Percentiles rank a stretch among this genome's conserved stretches.
Conservation (phyloP, 2,329 filamentous ascomycete genomes). For the Claviceps sp. region DNA sequence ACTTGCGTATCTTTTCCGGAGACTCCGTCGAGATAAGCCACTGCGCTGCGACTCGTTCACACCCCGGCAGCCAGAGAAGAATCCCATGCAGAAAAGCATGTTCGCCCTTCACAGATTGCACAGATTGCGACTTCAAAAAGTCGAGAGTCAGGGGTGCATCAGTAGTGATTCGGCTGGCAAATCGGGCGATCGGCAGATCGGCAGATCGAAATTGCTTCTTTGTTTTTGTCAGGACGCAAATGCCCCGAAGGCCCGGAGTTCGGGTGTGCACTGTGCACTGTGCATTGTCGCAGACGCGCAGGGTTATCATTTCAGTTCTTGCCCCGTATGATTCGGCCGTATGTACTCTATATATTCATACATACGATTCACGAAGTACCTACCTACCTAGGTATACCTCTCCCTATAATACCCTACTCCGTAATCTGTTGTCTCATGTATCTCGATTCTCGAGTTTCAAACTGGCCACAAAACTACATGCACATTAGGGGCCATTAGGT, state of each 20-base stretch:
- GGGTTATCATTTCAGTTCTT: no score
- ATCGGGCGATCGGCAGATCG: neutral
- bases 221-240: neutral
- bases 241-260: no score
- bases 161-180: neutral
- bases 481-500: neutral
- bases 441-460: neutral
- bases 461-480: neutral
- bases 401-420: neutral
- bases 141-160: neutral
- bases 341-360: neutral
- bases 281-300: no score
- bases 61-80: neutral
- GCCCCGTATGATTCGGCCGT: neutral
- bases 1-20: neutral
- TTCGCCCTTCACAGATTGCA: neutral
- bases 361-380: no score
- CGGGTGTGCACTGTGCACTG: no score
- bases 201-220: neutral
- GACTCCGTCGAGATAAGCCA: neutral
- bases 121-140: neutral
- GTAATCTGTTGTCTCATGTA: neutral
- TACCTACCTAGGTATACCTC: no score
- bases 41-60: neutral
- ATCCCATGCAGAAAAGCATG: neutral